These are phyloP conservation scores for Akanthomyces muscarius DNA, from an alignment of 2,329 filamentous ascomycete genomes.

Conservation along the genomic window DNA sequence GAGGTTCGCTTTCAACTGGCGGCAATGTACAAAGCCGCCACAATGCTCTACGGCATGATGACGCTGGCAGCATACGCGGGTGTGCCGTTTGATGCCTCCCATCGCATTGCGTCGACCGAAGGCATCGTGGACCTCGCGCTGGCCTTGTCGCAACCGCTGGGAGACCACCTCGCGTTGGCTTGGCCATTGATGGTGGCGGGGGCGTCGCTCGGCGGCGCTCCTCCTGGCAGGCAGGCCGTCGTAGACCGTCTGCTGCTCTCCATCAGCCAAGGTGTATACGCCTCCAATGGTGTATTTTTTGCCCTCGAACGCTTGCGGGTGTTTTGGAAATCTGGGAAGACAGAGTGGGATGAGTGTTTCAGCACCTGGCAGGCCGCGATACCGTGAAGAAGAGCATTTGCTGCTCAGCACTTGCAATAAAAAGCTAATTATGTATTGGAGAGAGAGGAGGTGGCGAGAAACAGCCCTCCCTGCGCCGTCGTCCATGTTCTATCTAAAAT, in stretches of 20 bases:
- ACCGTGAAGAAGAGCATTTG: neutral
- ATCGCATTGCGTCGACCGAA: neutral
- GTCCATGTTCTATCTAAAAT: neutral
- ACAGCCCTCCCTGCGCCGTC: neutral
- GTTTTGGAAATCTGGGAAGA: neutral
- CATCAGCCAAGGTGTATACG: neutral
- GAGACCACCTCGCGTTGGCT: neutral
- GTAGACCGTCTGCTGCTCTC: neutral
- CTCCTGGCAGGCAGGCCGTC: neutral
- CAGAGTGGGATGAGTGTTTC: constrained; percentile 7
- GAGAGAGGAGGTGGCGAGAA: neutral
- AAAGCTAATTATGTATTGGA: neutral
- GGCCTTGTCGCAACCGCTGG: too few relatives aligned
- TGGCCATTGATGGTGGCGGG: constrained; percentile 1
- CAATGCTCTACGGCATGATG: neutral
- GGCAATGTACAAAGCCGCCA: neutral
- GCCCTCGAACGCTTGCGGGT: neutral
- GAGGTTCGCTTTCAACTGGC: neutral
- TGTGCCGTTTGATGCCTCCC: neutral
- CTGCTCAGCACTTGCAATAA: neutral
- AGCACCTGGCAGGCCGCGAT: neutral
- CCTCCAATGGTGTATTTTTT: neutral
- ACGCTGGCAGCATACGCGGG: neutral
- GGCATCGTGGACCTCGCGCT: neutral
- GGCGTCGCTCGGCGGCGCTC: neutral